These are phyloP conservation scores for Pelagophyceae sp. DNA, from an alignment of 352 stramenopile genomes.

Conservation along the genomic window DNA sequence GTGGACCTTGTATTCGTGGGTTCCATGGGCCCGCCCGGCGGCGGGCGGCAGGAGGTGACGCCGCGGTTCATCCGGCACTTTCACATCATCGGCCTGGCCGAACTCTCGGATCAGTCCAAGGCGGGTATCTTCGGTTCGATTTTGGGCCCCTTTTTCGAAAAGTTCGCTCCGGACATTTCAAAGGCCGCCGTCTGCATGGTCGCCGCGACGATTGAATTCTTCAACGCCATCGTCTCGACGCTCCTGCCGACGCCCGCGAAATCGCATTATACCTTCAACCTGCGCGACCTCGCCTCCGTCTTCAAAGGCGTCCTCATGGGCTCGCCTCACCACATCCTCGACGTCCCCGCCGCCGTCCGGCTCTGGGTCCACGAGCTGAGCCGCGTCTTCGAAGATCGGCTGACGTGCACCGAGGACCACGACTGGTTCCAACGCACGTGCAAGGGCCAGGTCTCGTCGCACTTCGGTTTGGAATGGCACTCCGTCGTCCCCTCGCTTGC, in stretches of 20 bases:
- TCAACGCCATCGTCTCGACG: constrained; percentile 73
- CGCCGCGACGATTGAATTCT: constrained; percentile 70
- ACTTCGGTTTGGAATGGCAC: constrained; percentile 67
- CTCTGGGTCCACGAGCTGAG: constrained; percentile 84
- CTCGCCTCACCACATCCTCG: constrained; percentile 57
- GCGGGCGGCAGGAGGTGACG: constrained; percentile 78
- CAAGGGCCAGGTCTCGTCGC: constrained; percentile 51
- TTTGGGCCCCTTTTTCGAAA: constrained; percentile 62
- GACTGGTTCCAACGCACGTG: constrained; percentile 73
- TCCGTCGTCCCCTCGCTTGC: constrained; percentile 62
- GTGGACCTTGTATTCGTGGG: constrained; percentile 80
- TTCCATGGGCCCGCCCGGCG: constrained; percentile 78
- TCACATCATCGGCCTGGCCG: constrained; percentile 79
- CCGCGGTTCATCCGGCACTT: constrained; percentile 78
- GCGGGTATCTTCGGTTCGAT: constrained; percentile 79
- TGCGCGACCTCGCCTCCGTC: constrained; percentile 82
- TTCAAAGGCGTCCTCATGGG: constrained; percentile 80
- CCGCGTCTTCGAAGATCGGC: constrained; percentile 84
- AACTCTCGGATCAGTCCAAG: constrained; percentile 75
- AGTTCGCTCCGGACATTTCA: constrained; percentile 38
- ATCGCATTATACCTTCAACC: constrained; percentile 89
- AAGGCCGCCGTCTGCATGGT: constrained; percentile 60
- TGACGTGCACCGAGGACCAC: constrained; percentile 77
- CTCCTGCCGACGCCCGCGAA: constrained; percentile 82
- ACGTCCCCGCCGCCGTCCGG: constrained; percentile 57